A percentile compares a stretch with the other conserved stretches of the same genome.
phyloP scores from a whole-genome alignment of 148 eudicot genomes.

The Polygonum aviculare region DNA sequence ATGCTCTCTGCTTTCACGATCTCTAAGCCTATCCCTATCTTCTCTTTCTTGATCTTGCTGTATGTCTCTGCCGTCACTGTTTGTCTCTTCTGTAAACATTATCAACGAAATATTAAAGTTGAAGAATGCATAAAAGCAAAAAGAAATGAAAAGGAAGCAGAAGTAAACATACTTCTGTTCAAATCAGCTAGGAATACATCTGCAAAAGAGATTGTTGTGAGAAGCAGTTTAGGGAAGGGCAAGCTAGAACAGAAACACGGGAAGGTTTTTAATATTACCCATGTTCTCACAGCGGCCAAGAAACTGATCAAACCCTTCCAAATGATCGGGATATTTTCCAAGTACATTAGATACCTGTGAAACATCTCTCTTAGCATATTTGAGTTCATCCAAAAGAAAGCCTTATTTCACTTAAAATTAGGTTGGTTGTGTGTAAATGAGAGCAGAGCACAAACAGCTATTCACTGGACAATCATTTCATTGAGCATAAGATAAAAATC shows the following conservation, averaged over 20 bases:
- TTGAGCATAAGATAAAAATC: background rate
- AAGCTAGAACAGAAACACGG: slow-evolving; percentile 5
- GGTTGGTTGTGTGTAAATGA: background rate
- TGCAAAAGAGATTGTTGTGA: slow-evolving; percentile 16
- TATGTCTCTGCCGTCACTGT: slow-evolving; percentile 34
- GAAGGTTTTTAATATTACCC: slow-evolving; percentile 25
- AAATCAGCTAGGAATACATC: slow-evolving; percentile 32
- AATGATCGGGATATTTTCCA: slow-evolving; percentile 37
- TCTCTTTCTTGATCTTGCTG: slow-evolving; percentile 23
- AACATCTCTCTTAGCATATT: slow-evolving; percentile 2
- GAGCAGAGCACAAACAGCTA: background rate
- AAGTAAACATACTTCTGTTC: slow-evolving; percentile 27
- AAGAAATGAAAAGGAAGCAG: background rate
- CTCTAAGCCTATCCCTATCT: slow-evolving; percentile 35
- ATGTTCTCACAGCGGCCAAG: slow-evolving; percentile 30
- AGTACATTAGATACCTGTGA: slow-evolving; percentile 35
- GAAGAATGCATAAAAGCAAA: slow-evolving; percentile 1
- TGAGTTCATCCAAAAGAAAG: background rate
- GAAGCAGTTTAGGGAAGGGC: background rate
- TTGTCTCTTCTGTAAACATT: slow-evolving; percentile 18
- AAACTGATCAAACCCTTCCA: slow-evolving; percentile 42
- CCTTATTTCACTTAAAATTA: background rate
- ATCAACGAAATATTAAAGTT: background rate
- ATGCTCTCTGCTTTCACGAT: slow-evolving; percentile 47
- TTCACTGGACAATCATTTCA: background rate